A percentile compares a stretch with the other conserved stretches of the same genome.
phyloP scores from a whole-genome alignment of 2,329 filamentous ascomycete genomes.

The Cladorrhinum sp. region DNA sequence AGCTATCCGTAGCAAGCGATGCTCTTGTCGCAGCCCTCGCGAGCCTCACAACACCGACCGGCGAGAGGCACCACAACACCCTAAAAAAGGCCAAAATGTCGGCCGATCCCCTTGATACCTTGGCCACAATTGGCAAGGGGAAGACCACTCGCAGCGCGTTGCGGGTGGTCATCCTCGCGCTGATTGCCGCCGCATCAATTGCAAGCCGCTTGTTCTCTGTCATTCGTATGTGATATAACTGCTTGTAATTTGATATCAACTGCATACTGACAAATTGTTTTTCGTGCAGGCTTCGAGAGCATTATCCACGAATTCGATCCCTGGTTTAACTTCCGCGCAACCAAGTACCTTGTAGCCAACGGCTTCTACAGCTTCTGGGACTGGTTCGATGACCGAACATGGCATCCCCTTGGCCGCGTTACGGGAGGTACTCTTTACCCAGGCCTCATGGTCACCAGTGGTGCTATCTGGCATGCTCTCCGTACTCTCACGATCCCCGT shows the following conservation, averaged over 20 bases:
- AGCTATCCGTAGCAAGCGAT: slow-evolving; percentile 9
- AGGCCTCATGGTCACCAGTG: slow-evolving; percentile 98
- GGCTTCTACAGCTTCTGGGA: slow-evolving; percentile 99
- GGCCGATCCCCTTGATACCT: slow-evolving; percentile 27
- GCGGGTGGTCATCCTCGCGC: slow-evolving; percentile 81
- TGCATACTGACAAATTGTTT: slow-evolving; percentile 25
- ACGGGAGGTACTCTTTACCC: slow-evolving; percentile 98
- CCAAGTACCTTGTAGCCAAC: slow-evolving; percentile 94
- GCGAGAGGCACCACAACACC: slow-evolving; percentile 28
- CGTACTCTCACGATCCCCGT: slow-evolving; percentile 85
- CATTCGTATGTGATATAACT: slow-evolving; percentile 67
- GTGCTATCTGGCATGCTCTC: slow-evolving; percentile 90
- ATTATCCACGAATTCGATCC: slow-evolving; percentile 99
- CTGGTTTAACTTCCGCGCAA: slow-evolving; percentile 99
- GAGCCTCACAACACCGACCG: slow-evolving; percentile 22
- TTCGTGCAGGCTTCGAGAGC: slow-evolving; percentile 77
- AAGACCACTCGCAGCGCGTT: slow-evolving; percentile 81
- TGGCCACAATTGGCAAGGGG: slow-evolving; percentile 75
- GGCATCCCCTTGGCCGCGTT: slow-evolving; percentile 97
- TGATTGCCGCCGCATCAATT: slow-evolving; percentile 89
- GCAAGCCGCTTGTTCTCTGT: slow-evolving; percentile 96
- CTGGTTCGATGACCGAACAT: slow-evolving; percentile 99
- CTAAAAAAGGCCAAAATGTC: slow-evolving; percentile 29
- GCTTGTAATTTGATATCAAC: slow-evolving; percentile 15
- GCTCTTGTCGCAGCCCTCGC: slow-evolving; percentile 22